Base-by-base conservation (phyloP, 768 basidiomycete genomes). In the Exsudoporus frostii region DNA sequence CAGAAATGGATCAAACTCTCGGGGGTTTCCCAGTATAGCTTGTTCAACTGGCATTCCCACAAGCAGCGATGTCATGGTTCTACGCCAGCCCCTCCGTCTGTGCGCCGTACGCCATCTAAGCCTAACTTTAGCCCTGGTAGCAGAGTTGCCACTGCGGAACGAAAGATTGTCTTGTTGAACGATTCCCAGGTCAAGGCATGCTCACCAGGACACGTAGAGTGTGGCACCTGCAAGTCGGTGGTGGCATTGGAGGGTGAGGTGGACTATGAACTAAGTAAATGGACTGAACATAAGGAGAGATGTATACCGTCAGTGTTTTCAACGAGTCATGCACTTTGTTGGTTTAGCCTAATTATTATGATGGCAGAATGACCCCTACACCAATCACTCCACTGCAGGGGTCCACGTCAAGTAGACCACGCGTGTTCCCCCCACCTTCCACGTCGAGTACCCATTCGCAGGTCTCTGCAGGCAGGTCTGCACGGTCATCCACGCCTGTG, bases 161-260 rank as follows among this genome's bases (percentile, higher is more conserved):
- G 86, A 52, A 84, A 81, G 68, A 67, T 87, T 33, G 68, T 71
- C 48, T 68, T 89, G 53, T 74, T 86, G 30, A 88, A 86, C 56
- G 87, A 89, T 65, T 61, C 79, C 24, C 82, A 83, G 59, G 85
- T 76, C 39, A 80, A 77, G 66, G 61, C 65, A 0, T 84, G 79
- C 61, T 71, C 77, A 7, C 50, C 73, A 0, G 65, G 65, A 33
- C 68, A 66, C 51, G 78, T 87, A 20, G 72, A 75, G 19, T 90
- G 87, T 66, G 66, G 65, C 15, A 62, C 70, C 9, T 90, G 87
- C 66, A 73, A 73, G 32, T 55, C 49, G n/a, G 68, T 61, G 38
- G 71, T 88, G 46, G 56, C 54, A 11, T 65, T 84, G 45, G 74
- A 72, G 24, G 76, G 79, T 4, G 76, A 77, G 27, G 70, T 71